Evolutionary conservation across 2,329 filamentous ascomycete species (phyloP).

Genomic region (Ophiobolus disseminans): DNA sequence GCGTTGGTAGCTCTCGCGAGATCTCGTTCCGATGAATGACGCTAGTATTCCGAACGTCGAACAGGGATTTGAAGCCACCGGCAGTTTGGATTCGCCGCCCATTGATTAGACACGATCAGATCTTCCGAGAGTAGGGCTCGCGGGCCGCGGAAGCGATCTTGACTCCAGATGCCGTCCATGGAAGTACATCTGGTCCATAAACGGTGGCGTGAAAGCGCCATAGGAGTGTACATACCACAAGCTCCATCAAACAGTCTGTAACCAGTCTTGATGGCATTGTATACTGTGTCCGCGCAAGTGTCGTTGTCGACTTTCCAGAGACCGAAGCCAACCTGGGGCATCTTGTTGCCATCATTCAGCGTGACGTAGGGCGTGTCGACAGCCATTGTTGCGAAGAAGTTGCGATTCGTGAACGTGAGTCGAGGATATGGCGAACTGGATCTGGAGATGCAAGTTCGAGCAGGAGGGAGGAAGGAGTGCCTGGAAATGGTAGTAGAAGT

Average conservation of each 20-base stretch:
- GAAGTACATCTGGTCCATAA: not conserved
- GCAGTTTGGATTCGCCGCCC: slow-evolving; percentile 24
- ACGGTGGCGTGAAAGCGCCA: not conserved
- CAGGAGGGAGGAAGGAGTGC: slow-evolving; percentile 12
- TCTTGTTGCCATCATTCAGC: slow-evolving; percentile 47
- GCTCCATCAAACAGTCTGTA: slow-evolving; percentile 49
- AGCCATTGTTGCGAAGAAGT: slow-evolving; percentile 33
- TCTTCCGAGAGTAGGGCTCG: slow-evolving; percentile 3
- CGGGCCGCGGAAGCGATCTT: slow-evolving; percentile 5
- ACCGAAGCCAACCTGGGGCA: slow-evolving; percentile 46
- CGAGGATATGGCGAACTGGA: slow-evolving; percentile 3
- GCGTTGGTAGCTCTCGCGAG: not conserved
- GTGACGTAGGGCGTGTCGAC: slow-evolving; percentile 37
- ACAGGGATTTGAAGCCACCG: slow-evolving; percentile 29
- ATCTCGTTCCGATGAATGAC: slow-evolving; percentile 13
- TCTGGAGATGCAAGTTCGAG: slow-evolving; percentile 11
- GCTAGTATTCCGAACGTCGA: slow-evolving; percentile 19
- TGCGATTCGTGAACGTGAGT: slow-evolving; percentile 13
- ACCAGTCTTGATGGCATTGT: slow-evolving; percentile 48
- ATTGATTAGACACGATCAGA: slow-evolving; percentile 3
- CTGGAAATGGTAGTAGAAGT: slow-evolving; percentile 13
- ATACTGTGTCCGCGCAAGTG: slow-evolving; percentile 41
- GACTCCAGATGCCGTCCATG: slow-evolving; percentile 1
- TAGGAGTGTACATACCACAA: slow-evolving; percentile 37
- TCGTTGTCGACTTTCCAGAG: slow-evolving; percentile 46